phyloP scores from a whole-genome alignment of 2,329 filamentous ascomycete species.

The Alternaria rosae region DNA sequence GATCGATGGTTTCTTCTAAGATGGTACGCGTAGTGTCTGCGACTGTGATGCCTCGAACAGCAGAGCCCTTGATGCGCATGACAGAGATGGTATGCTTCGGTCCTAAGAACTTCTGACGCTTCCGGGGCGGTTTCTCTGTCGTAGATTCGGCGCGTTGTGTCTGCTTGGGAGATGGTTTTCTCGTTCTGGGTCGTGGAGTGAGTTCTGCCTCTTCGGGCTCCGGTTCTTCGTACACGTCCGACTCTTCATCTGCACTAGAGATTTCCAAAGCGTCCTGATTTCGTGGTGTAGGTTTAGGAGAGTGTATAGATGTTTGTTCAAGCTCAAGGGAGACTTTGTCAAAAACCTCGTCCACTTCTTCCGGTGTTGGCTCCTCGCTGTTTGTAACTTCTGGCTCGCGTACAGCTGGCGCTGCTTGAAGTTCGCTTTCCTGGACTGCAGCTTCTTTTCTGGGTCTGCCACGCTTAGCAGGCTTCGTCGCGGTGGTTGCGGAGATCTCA shows the following conservation, averaged over 20 bases:
- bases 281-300: constrained; percentile 3
- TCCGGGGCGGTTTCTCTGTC: constrained; percentile 34
- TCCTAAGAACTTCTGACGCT: constrained; percentile 39
- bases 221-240: constrained; percentile 22
- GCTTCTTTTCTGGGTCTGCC: constrained; percentile 21
- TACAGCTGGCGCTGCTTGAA: constrained; percentile 21
- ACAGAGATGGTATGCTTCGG: constrained; percentile 40
- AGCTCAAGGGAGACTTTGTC: constrained; percentile 34
- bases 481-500: not conserved
- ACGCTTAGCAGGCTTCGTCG: constrained; percentile 14
- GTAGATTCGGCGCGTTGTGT: constrained; percentile 17
- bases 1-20: constrained; percentile 59
- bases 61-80: constrained; percentile 51
- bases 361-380: not conserved
- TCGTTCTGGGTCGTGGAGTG: constrained; percentile 18
- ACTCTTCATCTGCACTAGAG: constrained; percentile 26
- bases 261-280: constrained; percentile 15
- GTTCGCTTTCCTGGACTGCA: constrained; percentile 4
- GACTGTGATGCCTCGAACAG: constrained; percentile 54
- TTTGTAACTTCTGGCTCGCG: constrained; percentile 18
- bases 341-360: constrained; percentile 4
- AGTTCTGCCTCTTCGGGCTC: constrained; percentile 25
- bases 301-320: constrained; percentile 7
- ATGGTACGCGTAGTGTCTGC: constrained; percentile 62
- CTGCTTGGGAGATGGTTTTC: constrained; percentile 21